phyloP scores from a whole-genome alignment of 75 land plant species.

The Sequoiadendron giganteum region DNA sequence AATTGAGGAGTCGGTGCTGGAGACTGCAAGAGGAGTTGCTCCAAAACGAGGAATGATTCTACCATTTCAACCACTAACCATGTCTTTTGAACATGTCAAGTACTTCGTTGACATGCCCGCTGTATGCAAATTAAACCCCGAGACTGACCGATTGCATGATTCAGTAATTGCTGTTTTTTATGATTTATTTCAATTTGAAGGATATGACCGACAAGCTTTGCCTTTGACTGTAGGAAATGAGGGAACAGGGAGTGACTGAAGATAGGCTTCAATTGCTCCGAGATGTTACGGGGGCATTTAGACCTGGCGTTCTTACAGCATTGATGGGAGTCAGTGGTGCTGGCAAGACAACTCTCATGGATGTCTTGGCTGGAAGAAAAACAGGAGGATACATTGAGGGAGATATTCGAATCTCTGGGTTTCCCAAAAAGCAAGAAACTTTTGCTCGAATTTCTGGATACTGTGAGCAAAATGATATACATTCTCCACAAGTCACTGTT shows the following conservation, averaged over 20 bases:
- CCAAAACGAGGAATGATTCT: constrained; percentile 83
- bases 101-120: constrained; percentile 85
- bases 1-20: constrained; percentile 11
- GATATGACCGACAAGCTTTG: neutral
- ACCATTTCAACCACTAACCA: constrained; percentile 75
- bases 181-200: neutral
- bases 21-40: constrained; percentile 39
- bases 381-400: constrained; percentile 90
- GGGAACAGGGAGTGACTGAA: constrained; percentile 70
- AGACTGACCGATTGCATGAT: neutral
- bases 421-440: constrained; percentile 77
- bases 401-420: constrained; percentile 75
- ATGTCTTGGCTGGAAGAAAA: constrained; percentile 83
- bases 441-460: constrained; percentile 84
- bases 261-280: constrained; percentile 62
- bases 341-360: constrained; percentile 91
- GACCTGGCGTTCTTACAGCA: constrained; percentile 82
- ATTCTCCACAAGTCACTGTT: constrained; percentile 81
- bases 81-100: constrained; percentile 77
- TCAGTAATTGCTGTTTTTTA: neutral
- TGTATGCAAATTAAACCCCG: constrained; percentile 23
- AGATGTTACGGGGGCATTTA: constrained; percentile 65
- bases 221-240: constrained; percentile 66
- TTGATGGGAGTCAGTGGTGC: constrained; percentile 93
- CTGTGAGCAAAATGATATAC: constrained; percentile 79